Conservation (phyloP, 1,284 basidiomycete species). For the Ceratobasidium sp. region DNA sequence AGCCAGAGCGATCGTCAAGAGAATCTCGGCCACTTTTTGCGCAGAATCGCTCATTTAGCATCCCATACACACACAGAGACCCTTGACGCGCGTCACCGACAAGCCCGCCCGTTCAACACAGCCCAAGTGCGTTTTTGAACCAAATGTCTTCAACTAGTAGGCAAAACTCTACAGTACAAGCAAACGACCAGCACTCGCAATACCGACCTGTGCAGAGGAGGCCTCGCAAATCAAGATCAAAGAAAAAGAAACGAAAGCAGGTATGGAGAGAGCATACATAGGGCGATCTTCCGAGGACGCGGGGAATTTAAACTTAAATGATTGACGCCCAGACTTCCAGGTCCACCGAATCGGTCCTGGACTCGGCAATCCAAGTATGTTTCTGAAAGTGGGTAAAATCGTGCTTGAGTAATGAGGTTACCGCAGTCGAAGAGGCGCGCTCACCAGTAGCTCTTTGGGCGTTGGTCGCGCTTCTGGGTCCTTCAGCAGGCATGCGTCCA, state of each 20-base stretch:
- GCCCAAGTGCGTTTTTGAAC: slow-evolving; percentile 14
- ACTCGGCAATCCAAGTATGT: slow-evolving; percentile 69
- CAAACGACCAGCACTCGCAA: slow-evolving; percentile 41
- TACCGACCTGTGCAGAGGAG: slow-evolving; percentile 17
- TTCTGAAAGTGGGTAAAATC: slow-evolving; percentile 59
- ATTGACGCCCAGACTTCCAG: slow-evolving; percentile 75
- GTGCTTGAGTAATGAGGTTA: background rate
- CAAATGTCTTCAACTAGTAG: slow-evolving; percentile 32
- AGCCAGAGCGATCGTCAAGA: slow-evolving; percentile 60
- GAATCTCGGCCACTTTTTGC: background rate
- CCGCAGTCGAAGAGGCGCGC: slow-evolving; percentile 54
- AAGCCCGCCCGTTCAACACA: background rate
- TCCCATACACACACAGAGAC: too few species aligned
- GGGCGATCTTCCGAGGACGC: slow-evolving; percentile 40
- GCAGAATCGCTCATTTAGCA: background rate
- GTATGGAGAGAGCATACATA: slow-evolving; percentile 52
- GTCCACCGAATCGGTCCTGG: slow-evolving; percentile 66
- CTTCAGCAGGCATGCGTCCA: slow-evolving; percentile 87
- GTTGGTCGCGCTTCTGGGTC: slow-evolving; percentile 81
- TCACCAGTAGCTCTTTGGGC: slow-evolving; percentile 84
- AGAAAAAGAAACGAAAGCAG: slow-evolving; percentile 51
- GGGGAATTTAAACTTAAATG: slow-evolving; percentile 59
- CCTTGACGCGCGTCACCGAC: background rate
- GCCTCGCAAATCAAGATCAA: slow-evolving; percentile 31
- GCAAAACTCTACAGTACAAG: slow-evolving; percentile 46